Evolutionary conservation across 2,329 filamentous ascomycete species (phyloP), one percentile per base, ranked within the genome.

Genomic region (Thielaviopsis euricoi): DNA sequence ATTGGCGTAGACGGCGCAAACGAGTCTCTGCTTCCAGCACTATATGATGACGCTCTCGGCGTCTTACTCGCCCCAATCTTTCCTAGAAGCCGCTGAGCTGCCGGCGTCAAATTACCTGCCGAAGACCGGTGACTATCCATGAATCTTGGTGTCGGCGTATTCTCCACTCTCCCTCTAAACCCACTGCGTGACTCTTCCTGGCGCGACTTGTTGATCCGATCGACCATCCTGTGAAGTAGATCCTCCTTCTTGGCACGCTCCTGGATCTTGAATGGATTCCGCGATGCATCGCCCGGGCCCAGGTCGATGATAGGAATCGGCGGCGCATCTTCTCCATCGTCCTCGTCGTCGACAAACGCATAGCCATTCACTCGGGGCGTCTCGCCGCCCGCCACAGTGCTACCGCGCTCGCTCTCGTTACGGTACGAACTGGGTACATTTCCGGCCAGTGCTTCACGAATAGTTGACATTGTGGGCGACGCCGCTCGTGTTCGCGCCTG

Each of bases 341-440:
- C 76, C 53, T 86, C 86, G 58, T 94, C 89, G 64, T 95, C 89
- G 40, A 98, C 90, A 70, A 95, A 97, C 0, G 89, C 81, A 68
- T 96, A 98, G 1, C 93, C 93, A 62, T 94, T 95, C 0, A 97
- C 87, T 1, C 88, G 79, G 0, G 91, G 93, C 0, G 91, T 97
- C 59, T 77, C 78, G 17, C 84, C 86, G 1, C 75, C 75, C 0
- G 64, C 64, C 2, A 76, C 76, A 5, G 57, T 55, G 49, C 59
- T 61, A 6, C 56, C 56, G 10, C 73, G 68, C 4, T 70, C 73
- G 6, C 65, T 73, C 0, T 80, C 80, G 63, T 88, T 83, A 13
- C 81, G 80, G 23, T 83, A 79, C 9, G 76, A 78, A 1, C 76
- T 72, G 9, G 81, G 78, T 4, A 85, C 81, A 7, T 76, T 80